Evolutionary conservation across 495 filamentous ascomycete genomes (phyloP), one percentile per base, ranked within the genome.

Genomic region (Stereocaulon alpinum): DNA sequence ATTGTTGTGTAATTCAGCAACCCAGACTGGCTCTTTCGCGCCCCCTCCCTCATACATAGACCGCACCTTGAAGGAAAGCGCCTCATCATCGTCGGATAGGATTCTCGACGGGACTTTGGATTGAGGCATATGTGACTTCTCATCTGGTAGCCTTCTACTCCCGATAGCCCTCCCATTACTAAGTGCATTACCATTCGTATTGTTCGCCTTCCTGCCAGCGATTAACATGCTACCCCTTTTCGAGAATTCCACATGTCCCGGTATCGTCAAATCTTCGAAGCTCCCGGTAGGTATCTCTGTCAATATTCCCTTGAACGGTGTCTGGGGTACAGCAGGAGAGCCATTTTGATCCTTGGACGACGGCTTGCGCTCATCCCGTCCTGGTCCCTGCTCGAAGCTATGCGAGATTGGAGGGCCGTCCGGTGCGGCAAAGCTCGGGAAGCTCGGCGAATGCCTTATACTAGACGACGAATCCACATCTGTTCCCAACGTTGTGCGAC

Each of bases 11-110:
- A 59, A 20, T 29, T 40, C 50, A 18, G 42, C 24, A 6, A 78
- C 78, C 44, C 74, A 76, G 43, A 79, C 78, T 4, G 71, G 77
- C 20, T 77, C 79, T 22, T 74, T 74, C 44, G 82, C 82, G 42
- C 77, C 74, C 5, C 84, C 87, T 65, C 82, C 82, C 71, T 90
- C 87, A 74, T 96, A 96, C 88, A 95, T 91, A 63, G 89, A 82
- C 66, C 91, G 84, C 61, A 96, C 90, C 70, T 90, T 88, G 69
- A 86, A 83, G 62, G 89, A 94, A 66, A 94, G 79, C 77, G 83
- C 85, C 69, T 90, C 88, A 63, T 91, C 83, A 66, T 95, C 90
- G 29, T 86, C 80, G 54, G 91, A 91, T 55, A 88, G 72, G 45
- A 85, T 61, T 55, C 75, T 66, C 30, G 61, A 59, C 61, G 58